Evolutionary conservation across 129 eudicot genomes (phyloP), one percentile per base, ranked within the genome.

Genomic region (Arctium lappa): DNA sequence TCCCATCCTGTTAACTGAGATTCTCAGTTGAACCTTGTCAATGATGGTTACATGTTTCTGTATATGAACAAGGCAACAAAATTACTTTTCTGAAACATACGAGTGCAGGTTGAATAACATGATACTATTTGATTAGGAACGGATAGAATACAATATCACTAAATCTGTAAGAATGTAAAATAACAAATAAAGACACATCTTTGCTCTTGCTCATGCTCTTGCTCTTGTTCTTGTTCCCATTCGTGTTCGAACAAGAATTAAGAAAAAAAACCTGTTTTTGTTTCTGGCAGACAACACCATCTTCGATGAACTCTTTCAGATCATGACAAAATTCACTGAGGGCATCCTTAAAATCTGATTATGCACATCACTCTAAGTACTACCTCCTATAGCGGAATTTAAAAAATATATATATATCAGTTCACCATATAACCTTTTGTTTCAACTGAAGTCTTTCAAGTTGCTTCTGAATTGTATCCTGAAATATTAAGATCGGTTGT

Each of bases 401-500:
- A n/a, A 56, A 36, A 50, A 83, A 88, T 73, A 86, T 74, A 27
- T 46, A 22, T 22, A 22, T 77, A 69, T 79, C 72, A 81, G 70
- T 72, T 74, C 72, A 48, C 69, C 72, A 48, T 56, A 76, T 56
- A 84, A 75, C 78, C 86, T 78, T 79, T 38, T 69, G 76, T 34
- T 79, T 81, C 72, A 53, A 50, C 77, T 79, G 66, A 62, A 74
- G 77, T 68, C 77, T 72, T 37, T 29, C 69, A 78, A 79, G 81
- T 78, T 81, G 69, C 73, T 72, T 87, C 76, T 72, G 68, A 65
- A 30, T 69, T 71, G 44, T 30, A 16, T 73, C 38, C 36, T 29
- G 75, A 76, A 36, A 76, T 83, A 46, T 86, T 77, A 95, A 81
- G 91, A 86, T 75, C 90, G 80, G 91, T 95, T 95, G 84, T 95